These are phyloP conservation scores for Picea glauca DNA, from an alignment of 75 land plant genomes.

Conservation along the genomic window DNA sequence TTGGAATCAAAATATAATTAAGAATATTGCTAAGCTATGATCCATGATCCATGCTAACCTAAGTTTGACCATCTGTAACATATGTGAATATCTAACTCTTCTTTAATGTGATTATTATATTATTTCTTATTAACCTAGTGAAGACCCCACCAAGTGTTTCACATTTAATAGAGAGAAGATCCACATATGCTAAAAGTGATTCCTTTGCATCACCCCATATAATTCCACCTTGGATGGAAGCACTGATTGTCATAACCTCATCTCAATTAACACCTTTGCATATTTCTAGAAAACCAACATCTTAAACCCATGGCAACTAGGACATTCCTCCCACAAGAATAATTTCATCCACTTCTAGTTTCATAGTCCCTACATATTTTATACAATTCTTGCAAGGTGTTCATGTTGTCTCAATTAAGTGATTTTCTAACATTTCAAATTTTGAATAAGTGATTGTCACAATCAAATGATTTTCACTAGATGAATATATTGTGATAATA, in stretches of 20 bases:
- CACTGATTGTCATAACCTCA: constrained; percentile 58
- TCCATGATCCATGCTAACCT: constrained; percentile 34
- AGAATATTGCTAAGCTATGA: too few species aligned
- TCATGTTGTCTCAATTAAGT: constrained; percentile 47
- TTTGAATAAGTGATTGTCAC: constrained; percentile 44
- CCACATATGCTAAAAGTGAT: constrained; percentile 50
- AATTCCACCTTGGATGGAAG: constrained; percentile 9
- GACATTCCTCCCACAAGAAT: constrained; percentile 63
- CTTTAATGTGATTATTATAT: constrained; percentile 66
- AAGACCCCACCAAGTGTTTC: constrained; percentile 19
- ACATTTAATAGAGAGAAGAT: constrained; percentile 53
- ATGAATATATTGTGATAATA: constrained; percentile 63
- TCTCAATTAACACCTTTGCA: constrained; percentile 65
- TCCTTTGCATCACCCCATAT: constrained; percentile 65
- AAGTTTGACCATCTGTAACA: constrained; percentile 58
- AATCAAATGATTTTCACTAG: constrained; percentile 58
- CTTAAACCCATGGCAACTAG: constrained; percentile 54
- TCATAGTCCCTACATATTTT: constrained; percentile 50
- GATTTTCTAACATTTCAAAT: constrained; percentile 7
- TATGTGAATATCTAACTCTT: constrained; percentile 68
- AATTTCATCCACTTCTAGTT: constrained; percentile 47
- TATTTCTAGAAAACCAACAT: constrained; percentile 48
- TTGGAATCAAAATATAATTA: too few species aligned
- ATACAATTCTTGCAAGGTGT: constrained; percentile 52
- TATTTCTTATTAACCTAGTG: constrained; percentile 43